These are phyloP conservation scores for Zychaea mexicana DNA, from an alignment of 371 early-diverging fungal species.

Conservation along the genomic window DNA sequence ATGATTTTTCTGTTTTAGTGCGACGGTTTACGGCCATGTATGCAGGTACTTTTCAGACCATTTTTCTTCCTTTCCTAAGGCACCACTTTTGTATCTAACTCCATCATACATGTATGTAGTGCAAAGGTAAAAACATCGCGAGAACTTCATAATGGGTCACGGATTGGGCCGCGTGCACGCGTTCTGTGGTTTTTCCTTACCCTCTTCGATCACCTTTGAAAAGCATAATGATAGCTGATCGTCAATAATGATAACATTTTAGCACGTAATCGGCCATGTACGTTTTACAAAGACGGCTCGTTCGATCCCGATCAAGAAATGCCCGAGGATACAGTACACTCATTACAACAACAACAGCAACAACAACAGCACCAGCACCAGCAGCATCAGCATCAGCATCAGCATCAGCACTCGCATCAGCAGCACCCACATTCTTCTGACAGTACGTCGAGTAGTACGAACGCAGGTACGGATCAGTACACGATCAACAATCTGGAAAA, in stretches of 20 bases:
- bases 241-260: constrained; percentile 3
- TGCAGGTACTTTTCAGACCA: constrained; percentile 58
- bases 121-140: constrained; percentile 24
- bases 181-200: no score
- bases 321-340: background rate
- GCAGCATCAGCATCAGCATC: background rate
- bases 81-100: no score
- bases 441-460: background rate
- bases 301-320: constrained; percentile 20
- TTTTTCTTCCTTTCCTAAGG: no score
- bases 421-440: background rate
- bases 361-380: background rate
- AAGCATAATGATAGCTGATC: no score
- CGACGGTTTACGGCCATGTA: constrained; percentile 55
- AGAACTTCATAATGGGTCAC: no score
- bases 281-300: constrained; percentile 31
- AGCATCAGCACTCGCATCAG: background rate
- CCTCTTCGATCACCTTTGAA: no score
- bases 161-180: no score
- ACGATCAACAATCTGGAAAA: background rate
- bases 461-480: background rate
- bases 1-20: constrained; percentile 32
- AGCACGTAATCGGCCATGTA: constrained; percentile 30
- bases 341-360: background rate
- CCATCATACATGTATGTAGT: no score